phyloP scores from a whole-genome alignment of 768 basidiomycete genomes.

The Phaeolepiota aurea region DNA sequence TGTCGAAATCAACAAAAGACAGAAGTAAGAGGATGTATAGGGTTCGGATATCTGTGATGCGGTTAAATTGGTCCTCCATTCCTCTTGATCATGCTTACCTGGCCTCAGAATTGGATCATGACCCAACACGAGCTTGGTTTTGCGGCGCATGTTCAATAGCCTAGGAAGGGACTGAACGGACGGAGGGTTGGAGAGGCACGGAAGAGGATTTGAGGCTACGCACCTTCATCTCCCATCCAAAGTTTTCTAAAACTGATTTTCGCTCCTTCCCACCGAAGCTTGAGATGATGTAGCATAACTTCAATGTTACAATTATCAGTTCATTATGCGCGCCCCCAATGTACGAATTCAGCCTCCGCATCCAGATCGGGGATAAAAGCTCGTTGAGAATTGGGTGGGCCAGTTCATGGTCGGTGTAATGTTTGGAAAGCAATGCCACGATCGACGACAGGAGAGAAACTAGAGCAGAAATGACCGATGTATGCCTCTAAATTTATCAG shows the following conservation, averaged over 20 bases:
- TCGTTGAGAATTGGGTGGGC: constrained; percentile 57
- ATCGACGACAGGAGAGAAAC: constrained; percentile 49
- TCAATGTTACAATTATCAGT: constrained; percentile 56
- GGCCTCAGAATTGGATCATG: constrained; percentile 41
- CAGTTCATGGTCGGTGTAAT: constrained; percentile 58
- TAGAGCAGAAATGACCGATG: constrained; percentile 31
- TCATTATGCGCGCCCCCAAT: constrained; percentile 57
- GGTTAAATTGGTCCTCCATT: neutral
- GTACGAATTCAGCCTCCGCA: constrained; percentile 52
- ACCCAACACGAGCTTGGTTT: constrained; percentile 29
- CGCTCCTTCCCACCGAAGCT: constrained; percentile 59
- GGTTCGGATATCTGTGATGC: constrained; percentile 74
- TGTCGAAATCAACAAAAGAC: constrained; percentile 53
- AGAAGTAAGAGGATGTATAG: constrained; percentile 66
- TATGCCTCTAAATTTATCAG: constrained; percentile 29
- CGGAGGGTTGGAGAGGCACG: constrained; percentile 5
- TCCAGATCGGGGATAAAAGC: constrained; percentile 47
- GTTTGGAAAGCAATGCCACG: constrained; percentile 54
- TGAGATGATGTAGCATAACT: constrained; percentile 54
- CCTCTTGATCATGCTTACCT: constrained; percentile 37
- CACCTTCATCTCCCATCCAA: constrained; percentile 78
- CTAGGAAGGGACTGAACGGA: constrained; percentile 49
- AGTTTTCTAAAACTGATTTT: constrained; percentile 53
- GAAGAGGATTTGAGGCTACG: constrained; percentile 3
- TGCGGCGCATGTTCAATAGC: constrained; percentile 65